Evolutionary conservation across 2,329 filamentous ascomycete genomes (phyloP).

Genomic region (Phialocephala sp.): DNA sequence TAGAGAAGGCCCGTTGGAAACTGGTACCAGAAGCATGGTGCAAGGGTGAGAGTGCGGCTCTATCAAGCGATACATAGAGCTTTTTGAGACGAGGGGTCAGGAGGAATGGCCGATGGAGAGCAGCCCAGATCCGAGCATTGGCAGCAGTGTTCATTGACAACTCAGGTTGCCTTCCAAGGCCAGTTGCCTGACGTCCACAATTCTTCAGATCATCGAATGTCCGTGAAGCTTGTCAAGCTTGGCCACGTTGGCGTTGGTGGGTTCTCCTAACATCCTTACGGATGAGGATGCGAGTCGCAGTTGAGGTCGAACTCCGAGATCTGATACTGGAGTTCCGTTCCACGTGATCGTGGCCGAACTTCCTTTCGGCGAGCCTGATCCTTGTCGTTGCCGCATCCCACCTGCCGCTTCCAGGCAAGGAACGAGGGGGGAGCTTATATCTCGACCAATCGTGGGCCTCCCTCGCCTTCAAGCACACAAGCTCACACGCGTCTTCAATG

Average conservation of each 20-base stretch:
- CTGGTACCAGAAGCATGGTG: background rate
- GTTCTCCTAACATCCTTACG: background rate
- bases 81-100: background rate
- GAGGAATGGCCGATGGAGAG: background rate
- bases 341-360: background rate
- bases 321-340: background rate
- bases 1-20: background rate
- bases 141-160: background rate
- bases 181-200: background rate
- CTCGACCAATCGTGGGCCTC: background rate
- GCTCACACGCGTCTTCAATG: slow-evolving; percentile 5
- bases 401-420: slow-evolving; percentile 19
- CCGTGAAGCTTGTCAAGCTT: background rate
- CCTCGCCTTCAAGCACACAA: background rate
- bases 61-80: background rate
- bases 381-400: slow-evolving; percentile 4
- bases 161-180: background rate
- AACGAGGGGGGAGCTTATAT: background rate
- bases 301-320: background rate
- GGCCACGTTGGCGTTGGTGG: too few species aligned
- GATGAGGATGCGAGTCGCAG: background rate
- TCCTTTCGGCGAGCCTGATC: background rate
- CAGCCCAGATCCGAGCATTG: background rate
- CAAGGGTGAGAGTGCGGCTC: background rate
- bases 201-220: background rate